Conservation (phyloP, 2,329 filamentous ascomycete genomes). For the Trichoderma citrinoviride region DNA sequence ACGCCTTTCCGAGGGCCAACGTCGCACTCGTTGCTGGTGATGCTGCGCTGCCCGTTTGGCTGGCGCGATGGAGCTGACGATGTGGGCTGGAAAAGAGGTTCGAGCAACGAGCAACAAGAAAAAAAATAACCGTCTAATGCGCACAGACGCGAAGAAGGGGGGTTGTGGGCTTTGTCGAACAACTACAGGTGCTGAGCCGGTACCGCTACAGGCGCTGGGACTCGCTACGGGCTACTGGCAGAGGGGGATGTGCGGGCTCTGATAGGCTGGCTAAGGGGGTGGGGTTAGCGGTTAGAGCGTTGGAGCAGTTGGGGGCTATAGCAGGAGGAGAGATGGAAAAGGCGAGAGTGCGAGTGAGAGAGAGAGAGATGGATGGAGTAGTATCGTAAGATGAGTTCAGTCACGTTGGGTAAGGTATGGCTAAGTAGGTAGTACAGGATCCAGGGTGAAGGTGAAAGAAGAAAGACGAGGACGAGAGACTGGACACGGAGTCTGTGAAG, state of each 20-base stretch:
- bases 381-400: too few relatives aligned
- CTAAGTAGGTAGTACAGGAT: not conserved
- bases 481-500: too few relatives aligned
- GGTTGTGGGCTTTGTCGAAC: conserved; percentile 8
- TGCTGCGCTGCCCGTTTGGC: conserved; percentile 20
- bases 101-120: conserved; percentile 3
- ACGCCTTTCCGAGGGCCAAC: conserved; percentile 11
- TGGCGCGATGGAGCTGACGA: conserved; percentile 22
- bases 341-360: too few relatives aligned
- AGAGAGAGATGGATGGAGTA: not conserved
- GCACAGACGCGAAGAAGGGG: conserved; percentile 21
- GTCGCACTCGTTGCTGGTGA: conserved; percentile 17
- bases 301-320: not conserved
- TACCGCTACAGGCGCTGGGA: not conserved
- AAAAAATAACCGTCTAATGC: conserved; percentile 16
- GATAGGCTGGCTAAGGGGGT: conserved; percentile 16
- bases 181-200: not conserved
- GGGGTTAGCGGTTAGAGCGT: not conserved
- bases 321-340: not conserved
- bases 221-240: not conserved
- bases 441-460: not conserved
- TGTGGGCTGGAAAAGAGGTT: conserved; percentile 22
- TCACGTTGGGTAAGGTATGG: too few relatives aligned
- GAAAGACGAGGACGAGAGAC: not conserved
- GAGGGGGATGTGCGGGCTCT: conserved; percentile 1